Evolutionary conservation across 176 grass and related monocot species (phyloP), one percentile per base, ranked within the genome.

Genomic region (Avena atlantica): DNA sequence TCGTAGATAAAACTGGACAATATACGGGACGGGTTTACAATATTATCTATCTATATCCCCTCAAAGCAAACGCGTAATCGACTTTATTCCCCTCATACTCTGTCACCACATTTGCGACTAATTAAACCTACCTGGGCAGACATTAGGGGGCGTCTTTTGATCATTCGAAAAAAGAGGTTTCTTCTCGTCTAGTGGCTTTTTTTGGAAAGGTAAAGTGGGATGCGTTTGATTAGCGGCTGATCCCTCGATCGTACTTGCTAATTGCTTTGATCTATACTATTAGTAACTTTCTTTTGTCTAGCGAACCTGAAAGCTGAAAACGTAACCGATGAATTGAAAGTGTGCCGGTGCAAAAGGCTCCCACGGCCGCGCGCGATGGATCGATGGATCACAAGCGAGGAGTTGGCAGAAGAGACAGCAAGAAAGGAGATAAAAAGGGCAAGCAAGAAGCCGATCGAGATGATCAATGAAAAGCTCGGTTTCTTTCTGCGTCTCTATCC

Each of bases 1-100:
- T 1, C 21, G 48, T 56, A 36, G 19, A 65, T 52, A 45, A 76
- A 56, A 56, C 17, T 53, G 53, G 15, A 7, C 55, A 19, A 5
- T n/a, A 66, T 79, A 73, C 20, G 12, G 3, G 19, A 15, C 17
- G 45, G 48, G 9, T 80, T 12, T 44, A 23, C 8, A 69, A 70
- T 42, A 42, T 74, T 84, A 91, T 87, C 80, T 49, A 9, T 9
- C 9, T 87, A 74, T 49, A 9, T 9, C 9, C 17, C 17, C 12
- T 52, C 57, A 86, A 82, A 86, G 80, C 88, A 36, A 79, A 14
- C 89, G 85, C 85, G 85, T 87, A 90, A 83, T 79, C 65, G 47
- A 87, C 71, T 91, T 91, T 88, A 91, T 88, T 81, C 89, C 12
- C 81, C 34, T 80, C 81, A 85, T 2, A 88, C 81, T 57, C 56